These are phyloP conservation scores for Panus rudis DNA, from an alignment of 768 basidiomycete species.

Conservation along the genomic window DNA sequence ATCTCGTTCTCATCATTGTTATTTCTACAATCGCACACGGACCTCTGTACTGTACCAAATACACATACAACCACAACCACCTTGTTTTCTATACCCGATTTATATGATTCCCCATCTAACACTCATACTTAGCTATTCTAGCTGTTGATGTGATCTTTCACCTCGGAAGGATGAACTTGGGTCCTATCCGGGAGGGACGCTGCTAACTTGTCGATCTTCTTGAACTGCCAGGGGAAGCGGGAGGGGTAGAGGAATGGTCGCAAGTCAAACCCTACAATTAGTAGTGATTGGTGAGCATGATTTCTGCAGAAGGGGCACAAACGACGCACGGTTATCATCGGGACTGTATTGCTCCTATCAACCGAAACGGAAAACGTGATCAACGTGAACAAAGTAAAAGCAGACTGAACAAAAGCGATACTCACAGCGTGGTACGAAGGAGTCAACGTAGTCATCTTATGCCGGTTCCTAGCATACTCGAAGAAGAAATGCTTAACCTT, in stretches of 20 bases:
- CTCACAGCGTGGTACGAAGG: slow-evolving; percentile 90
- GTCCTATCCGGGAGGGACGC: slow-evolving; percentile 70
- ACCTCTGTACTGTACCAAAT: too few relatives aligned
- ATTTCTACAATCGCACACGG: too few relatives aligned
- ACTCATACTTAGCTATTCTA: too few relatives aligned
- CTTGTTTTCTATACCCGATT: too few relatives aligned
- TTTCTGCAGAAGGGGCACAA: neutral
- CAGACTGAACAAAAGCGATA: slow-evolving; percentile 11
- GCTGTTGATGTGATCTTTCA: slow-evolving; percentile 32
- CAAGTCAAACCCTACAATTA: slow-evolving; percentile 74
- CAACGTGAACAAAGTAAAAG: slow-evolving; percentile 1
- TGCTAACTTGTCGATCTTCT: slow-evolving; percentile 86
- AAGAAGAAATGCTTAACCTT: slow-evolving; percentile 98
- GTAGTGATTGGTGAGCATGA: slow-evolving; percentile 9
- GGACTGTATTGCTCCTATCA: slow-evolving; percentile 89
- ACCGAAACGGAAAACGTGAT: neutral
- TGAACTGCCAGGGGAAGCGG: slow-evolving; percentile 95
- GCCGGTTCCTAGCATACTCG: slow-evolving; percentile 91
- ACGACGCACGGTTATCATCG: slow-evolving; percentile 81
- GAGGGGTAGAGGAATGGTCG: slow-evolving; percentile 96
- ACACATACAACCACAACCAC: too few relatives aligned
- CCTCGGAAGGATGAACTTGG: slow-evolving; percentile 14
- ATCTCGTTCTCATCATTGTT: too few relatives aligned
- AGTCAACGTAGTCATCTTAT: slow-evolving; percentile 98
- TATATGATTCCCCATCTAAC: too few relatives aligned